phyloP scores from a whole-genome alignment of 2,329 filamentous ascomycete genomes.

The Nannizziopsis arthrosporioides region DNA sequence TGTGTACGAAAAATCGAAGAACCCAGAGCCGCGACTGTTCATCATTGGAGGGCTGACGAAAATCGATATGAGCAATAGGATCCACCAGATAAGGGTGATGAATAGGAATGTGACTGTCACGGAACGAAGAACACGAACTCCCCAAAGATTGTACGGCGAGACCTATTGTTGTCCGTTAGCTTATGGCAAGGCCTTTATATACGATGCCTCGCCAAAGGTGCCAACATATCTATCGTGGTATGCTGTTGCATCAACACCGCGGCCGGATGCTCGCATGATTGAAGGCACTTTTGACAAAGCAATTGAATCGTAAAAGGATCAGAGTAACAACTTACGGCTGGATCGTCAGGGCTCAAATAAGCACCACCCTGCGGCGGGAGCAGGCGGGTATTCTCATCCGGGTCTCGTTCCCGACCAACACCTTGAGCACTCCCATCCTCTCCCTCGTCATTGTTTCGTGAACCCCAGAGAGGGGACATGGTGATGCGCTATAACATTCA shows the following conservation, averaged over 20 bases:
- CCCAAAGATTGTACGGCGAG: conserved; percentile 91
- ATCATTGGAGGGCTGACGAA: conserved; percentile 86
- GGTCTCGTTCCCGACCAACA: conserved; percentile 26
- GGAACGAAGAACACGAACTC: conserved; percentile 66
- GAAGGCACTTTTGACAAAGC: no score
- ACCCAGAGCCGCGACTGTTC: conserved; percentile 78
- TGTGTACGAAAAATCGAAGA: conserved; percentile 76
- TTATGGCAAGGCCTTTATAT: not conserved
- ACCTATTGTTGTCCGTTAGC: conserved; percentile 34
- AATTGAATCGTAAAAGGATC: not conserved
- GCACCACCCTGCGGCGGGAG: conserved; percentile 51
- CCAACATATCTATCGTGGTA: no score
- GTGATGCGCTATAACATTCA: conserved; percentile 1
- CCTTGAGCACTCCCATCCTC: not conserved
- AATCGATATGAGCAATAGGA: conserved; percentile 70
- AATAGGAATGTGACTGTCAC: conserved; percentile 64
- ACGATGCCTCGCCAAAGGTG: no score
- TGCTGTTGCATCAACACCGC: no score
- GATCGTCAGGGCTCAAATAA: conserved; percentile 67
- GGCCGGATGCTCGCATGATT: no score
- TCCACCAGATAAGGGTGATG: conserved; percentile 83
- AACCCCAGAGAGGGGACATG: conserved; percentile 22
- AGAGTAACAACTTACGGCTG: conserved; percentile 48
- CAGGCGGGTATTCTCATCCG: conserved; percentile 54
- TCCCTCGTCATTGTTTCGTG: conserved; percentile 5